Evolutionary conservation across 768 basidiomycete genomes (phyloP).

Genomic region (Boletus insuetus): DNA sequence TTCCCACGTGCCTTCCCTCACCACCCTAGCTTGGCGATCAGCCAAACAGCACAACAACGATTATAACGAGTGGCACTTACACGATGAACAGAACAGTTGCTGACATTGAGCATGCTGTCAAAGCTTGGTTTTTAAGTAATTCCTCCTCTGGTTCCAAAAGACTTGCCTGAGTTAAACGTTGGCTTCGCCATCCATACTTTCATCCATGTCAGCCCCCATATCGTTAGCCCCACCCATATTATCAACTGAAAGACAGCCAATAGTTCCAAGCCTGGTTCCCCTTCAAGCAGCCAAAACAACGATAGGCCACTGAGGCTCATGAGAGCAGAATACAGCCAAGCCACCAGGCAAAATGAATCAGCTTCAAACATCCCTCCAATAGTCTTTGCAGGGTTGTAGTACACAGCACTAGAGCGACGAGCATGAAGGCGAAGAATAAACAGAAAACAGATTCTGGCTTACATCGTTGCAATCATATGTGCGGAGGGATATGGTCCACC

Average conservation of each 20-base stretch:
- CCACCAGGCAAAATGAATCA: conserved; percentile 72
- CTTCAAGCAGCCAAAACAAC: conserved; percentile 78
- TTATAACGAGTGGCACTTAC: conserved; percentile 35
- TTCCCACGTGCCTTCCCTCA: conserved; percentile 84
- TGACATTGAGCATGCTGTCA: conserved; percentile 77
- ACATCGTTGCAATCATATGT: conserved; percentile 95
- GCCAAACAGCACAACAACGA: neutral
- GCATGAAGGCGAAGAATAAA: neutral
- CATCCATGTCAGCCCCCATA: conserved; percentile 83
- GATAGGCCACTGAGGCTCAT: conserved; percentile 75
- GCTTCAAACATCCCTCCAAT: conserved; percentile 92
- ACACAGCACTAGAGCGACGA: conserved; percentile 56
- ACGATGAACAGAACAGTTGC: conserved; percentile 83
- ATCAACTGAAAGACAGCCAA: conserved; percentile 73
- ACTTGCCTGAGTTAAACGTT: conserved; percentile 80
- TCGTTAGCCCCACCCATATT: conserved; percentile 79
- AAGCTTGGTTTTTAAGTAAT: neutral
- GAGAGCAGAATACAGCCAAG: conserved; percentile 66
- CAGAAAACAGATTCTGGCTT: neutral
- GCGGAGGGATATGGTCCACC: conserved; percentile 69
- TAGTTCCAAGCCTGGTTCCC: conserved; percentile 66
- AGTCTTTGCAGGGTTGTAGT: conserved; percentile 94
- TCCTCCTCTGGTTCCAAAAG: neutral
- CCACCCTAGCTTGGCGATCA: conserved; percentile 46
- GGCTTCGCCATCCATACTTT: conserved; percentile 91